Evolutionary conservation across 164 flowering plant species (phyloP), one percentile per base, ranked within the genome.

Genomic region (Vitis labrusca): DNA sequence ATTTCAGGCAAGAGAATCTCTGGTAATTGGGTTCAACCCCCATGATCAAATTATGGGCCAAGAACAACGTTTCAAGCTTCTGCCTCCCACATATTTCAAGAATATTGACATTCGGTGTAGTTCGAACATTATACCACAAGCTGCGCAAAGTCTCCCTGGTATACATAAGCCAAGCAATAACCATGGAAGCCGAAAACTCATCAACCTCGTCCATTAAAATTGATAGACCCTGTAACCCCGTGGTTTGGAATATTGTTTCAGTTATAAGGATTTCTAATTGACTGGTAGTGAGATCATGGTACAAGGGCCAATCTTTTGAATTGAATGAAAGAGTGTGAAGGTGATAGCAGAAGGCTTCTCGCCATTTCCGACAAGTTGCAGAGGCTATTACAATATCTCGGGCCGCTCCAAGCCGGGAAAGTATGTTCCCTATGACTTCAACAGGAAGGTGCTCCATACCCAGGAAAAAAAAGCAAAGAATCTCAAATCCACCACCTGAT

Each of bases 81-180:
- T 86, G 93, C 50, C 93, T 74, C 48, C 97, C 90, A 79, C 95
- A 89, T 71, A 79, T 89, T 17, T 94, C 99, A 64, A 94, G 88
- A 74, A 94, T 88, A 67, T 90, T 91, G 37, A 94, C 79, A 71
- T 65, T 84, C 5, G 97, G 91, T 11, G 76, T 78, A 7, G 97
- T 92, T 53, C 90, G 83, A 2, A 91, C 97, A 77, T 92, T 91
- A 71, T 88, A 91, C 17, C 74, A 67, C 50, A 94, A 64, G 23
- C 63, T 74, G 9, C 91, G 89, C 79, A 94, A 78, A 15, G 87
- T 87, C 53, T 91, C 95, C 66, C 93, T 80, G 1, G 97, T 92
- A 74, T 88, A 89, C 97, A 94, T 88, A 50, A 94, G 93, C 99
- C 97, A 94, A 48, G 99, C 97, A 63, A 89, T 89, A 47, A 92